phyloP scores from a whole-genome alignment of 441 rosid genomes.

The Bocquillonia castaneifolia region DNA sequence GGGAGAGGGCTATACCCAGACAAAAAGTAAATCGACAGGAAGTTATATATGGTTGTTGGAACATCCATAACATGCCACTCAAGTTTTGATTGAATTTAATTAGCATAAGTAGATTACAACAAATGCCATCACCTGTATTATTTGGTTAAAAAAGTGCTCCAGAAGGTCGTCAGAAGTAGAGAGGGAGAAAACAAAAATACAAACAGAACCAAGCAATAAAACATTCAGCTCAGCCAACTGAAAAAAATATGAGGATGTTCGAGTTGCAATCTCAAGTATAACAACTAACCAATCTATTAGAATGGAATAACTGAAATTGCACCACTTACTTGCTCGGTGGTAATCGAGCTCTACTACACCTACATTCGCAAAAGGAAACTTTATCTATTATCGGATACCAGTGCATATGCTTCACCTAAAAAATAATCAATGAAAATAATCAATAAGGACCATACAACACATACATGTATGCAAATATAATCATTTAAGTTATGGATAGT shows the following conservation, averaged over 20 bases:
- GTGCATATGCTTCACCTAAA: constrained; percentile 92
- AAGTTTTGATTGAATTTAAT: too few species aligned
- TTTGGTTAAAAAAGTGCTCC: neutral
- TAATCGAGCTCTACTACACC: constrained; percentile 77
- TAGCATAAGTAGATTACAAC: neutral
- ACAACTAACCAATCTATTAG: neutral
- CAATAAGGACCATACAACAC: neutral
- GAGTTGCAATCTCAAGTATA: neutral
- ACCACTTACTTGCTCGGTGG: constrained; percentile 89
- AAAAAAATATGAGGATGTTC: neutral
- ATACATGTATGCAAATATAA: neutral
- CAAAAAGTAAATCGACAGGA: neutral
- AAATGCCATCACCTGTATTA: neutral
- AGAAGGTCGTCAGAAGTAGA: neutral
- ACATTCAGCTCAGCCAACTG: neutral
- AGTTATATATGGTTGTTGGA: too few species aligned
- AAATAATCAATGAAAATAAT: constrained; percentile 18
- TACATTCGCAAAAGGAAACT: constrained; percentile 80
- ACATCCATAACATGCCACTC: neutral
- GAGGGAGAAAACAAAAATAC: neutral
- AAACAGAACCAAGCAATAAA: neutral
- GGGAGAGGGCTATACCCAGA: neutral
- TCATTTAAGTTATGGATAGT: neutral
- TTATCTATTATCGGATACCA: constrained; percentile 70
- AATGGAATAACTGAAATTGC: constrained; percentile 1